Evolutionary conservation across 345 rosid species (phyloP), one percentile per base, ranked within the genome.

Genomic region (Brassica carinata): DNA sequence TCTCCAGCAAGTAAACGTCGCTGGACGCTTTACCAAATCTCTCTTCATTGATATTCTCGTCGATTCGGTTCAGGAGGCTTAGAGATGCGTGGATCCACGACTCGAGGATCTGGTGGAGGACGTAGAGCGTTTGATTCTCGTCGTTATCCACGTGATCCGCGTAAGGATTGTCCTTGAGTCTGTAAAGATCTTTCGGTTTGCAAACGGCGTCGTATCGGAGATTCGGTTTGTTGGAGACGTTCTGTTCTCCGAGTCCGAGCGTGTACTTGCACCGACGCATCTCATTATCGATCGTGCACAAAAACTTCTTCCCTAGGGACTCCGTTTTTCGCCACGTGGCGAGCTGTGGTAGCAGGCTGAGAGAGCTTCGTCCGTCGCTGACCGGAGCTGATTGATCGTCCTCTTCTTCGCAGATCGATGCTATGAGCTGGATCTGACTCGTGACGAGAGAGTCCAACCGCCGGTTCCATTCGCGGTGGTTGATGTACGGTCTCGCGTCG

Each of bases 141-240:
- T 83, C 83, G 57, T 96, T 96, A 62, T 86, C 87, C 15, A 90
- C 64, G 26, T 87, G 89, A 71, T 85, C 89, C 70, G 83, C 86
- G 61, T 87, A 90, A 1, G 93, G 88, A 5, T 69, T 83, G 71
- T 66, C 82, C 71, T 87, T 92, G 15, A 96, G 85, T 8, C 73
- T 57, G 19, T 90, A 88, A 7, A 96, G 72, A 40, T 89, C 89
- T 75, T 67, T 78, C 1, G 99, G 99, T 65, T 66, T 84, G 83
- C 97, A 92, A 63, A 93, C 85, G 81, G 87, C 85, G 81, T 96
- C 99, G 90, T 92, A 96, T 2, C 85, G 89, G 15, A 96, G 89
- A 79, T 79, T 90, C n/a, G 92, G 91, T 77, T 96, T 96, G 0
- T 90, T 97, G 67, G 85, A 30, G 36, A 93, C 84, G 80, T 96